Evolutionary conservation across 768 basidiomycete species (phyloP).

Genomic region (Russula brevipes): DNA sequence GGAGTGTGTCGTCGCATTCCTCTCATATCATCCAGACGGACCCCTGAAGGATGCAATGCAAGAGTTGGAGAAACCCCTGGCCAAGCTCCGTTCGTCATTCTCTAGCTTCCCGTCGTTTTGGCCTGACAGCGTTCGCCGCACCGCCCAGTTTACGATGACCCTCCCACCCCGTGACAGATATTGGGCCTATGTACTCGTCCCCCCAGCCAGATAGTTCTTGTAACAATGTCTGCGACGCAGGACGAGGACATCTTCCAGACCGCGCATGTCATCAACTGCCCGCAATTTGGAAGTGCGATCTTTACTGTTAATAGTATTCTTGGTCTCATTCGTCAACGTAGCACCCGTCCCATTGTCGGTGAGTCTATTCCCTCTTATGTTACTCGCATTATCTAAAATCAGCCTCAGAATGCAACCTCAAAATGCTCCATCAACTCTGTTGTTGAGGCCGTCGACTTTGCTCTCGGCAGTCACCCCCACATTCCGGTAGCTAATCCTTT

Average conservation of each 20-base stretch:
- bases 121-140: neutral
- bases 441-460: too few relatives aligned
- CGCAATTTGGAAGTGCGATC: constrained; percentile 71
- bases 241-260: constrained; percentile 74
- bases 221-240: constrained; percentile 57
- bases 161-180: constrained; percentile 65
- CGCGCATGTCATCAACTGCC: constrained; percentile 69
- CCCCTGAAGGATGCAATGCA: constrained; percentile 43
- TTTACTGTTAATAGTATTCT: constrained; percentile 78
- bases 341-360: constrained; percentile 43
- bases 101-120: neutral
- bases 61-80: constrained; percentile 34
- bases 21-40: constrained; percentile 42
- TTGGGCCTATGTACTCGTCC: constrained; percentile 59
- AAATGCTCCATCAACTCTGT: too few relatives aligned
- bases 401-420: too few relatives aligned
- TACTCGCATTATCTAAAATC: too few relatives aligned
- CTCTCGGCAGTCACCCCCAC: too few relatives aligned
- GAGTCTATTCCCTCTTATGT: too few relatives aligned
- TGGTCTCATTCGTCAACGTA: constrained; percentile 70
- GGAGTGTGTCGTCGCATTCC: constrained; percentile 51
- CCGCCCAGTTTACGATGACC: constrained; percentile 68
- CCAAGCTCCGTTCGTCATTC: constrained; percentile 46
- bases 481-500: too few relatives aligned
- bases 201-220: constrained; percentile 70